Percentiles rank a stretch among this genome's conserved stretches.
Evolutionary conservation across 2,329 filamentous ascomycete species (phyloP).

Genomic region (Colletotrichum australisinense): DNA sequence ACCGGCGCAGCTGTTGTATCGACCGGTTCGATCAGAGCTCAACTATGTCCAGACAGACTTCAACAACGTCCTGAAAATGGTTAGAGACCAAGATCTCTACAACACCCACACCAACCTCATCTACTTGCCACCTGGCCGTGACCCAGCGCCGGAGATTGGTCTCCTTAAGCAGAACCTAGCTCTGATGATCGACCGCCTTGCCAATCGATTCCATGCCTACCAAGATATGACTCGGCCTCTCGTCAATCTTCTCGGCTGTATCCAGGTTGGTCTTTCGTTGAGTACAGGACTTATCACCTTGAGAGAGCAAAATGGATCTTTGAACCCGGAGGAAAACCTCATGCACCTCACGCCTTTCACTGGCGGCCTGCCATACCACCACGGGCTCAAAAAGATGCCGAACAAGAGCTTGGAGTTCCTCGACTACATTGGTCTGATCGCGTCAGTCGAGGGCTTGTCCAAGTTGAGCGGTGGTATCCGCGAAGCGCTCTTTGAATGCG

Average conservation of each 20-base stretch:
- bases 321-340: conserved; percentile 41
- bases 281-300: conserved; percentile 53
- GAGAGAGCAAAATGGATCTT: not conserved
- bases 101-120: conserved; percentile 48
- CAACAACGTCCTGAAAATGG: conserved; percentile 76
- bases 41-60: conserved; percentile 85
- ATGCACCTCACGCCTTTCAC: conserved; percentile 66
- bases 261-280: conserved; percentile 80
- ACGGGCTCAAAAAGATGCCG: conserved; percentile 37
- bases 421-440: conserved; percentile 56
- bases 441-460: conserved; percentile 59
- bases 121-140: conserved; percentile 42
- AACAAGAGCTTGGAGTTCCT: conserved; percentile 61
- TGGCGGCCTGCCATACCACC: conserved; percentile 50
- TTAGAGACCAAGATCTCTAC: conserved; percentile 61
- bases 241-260: conserved; percentile 81
- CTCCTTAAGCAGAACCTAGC: conserved; percentile 68
- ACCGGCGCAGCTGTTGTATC: conserved; percentile 74
- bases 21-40: conserved; percentile 77
- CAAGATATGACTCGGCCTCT: conserved; percentile 86
- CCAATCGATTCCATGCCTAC: conserved; percentile 79
- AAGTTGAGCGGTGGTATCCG: conserved; percentile 56
- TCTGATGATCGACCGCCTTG: conserved; percentile 77
- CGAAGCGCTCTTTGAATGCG: conserved; percentile 70
- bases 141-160: conserved; percentile 56